A percentile compares a stretch with the other conserved stretches of the same genome.
Evolutionary conservation across 2,329 filamentous ascomycete genomes (phyloP).

Genomic region (Tricladium varicosporioides): DNA sequence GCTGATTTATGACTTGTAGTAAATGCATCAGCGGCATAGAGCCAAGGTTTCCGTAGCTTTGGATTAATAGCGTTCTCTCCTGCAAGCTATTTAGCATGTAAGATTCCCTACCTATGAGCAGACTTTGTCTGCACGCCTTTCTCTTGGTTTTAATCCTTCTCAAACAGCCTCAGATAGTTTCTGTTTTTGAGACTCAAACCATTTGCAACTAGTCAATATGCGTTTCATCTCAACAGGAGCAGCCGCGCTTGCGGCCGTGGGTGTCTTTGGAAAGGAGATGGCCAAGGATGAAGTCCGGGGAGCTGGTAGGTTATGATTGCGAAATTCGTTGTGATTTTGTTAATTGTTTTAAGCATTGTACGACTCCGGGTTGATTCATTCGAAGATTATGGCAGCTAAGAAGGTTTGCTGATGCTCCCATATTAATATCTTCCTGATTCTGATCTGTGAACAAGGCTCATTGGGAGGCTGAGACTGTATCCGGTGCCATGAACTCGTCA

Average conservation of each 20-base stretch:
- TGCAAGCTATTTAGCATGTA: not conserved
- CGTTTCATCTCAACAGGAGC: conserved; percentile 1
- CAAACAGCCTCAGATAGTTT: conserved; percentile 1
- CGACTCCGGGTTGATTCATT: conserved; percentile 7
- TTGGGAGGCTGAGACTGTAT: conserved; percentile 28
- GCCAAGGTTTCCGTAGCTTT: not conserved
- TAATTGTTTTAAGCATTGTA: conserved; percentile 3
- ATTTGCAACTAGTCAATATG: conserved; percentile 1
- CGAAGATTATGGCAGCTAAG: conserved; percentile 7
- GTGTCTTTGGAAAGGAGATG: conserved; percentile 5
- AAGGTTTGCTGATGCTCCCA: conserved; percentile 2
- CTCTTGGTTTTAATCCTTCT: conserved; percentile 3
- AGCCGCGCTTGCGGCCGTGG: not conserved
- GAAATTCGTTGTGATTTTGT: not conserved
- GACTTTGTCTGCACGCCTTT: not conserved
- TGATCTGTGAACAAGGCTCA: conserved; percentile 26
- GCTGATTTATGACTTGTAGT: not conserved
- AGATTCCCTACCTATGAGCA: not conserved
- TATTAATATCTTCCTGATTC: too few relatives aligned
- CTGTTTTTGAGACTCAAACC: not conserved
- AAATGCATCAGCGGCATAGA: not conserved
- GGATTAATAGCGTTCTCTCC: not conserved
- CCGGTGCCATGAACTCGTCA: conserved; percentile 36
- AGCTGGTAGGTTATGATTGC: not conserved
- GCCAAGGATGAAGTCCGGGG: conserved; percentile 7